Evolutionary conservation across 371 early-diverging fungal genomes (phyloP), one percentile per base, ranked within the genome.

Genomic region (Mucor irregularis): DNA sequence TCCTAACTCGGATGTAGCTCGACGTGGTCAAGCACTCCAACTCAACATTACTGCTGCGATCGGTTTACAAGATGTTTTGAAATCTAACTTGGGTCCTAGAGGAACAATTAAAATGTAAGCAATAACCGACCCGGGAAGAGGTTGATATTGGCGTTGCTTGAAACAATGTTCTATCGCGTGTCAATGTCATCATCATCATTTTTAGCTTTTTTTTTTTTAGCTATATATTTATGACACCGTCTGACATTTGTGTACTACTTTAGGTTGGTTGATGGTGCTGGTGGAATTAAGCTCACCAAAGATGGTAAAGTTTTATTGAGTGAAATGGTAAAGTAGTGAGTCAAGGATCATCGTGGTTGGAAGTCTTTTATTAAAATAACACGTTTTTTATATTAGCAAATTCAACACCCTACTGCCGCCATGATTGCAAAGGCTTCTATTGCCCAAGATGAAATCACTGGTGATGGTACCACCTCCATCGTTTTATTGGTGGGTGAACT

Each of bases 341-440:
- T 19, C 16, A 24, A 24, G 9, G 4, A 38, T 17, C n/a, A 38
- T 38, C n/a, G 39, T 38, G n/a, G 4, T 25, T 43, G 45, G n/a
- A n/a, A n/a, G n/a, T n/a, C n/a, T n/a, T n/a, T n/a, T n/a, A n/a
- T n/a, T n/a, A 44, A 43, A 30, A 16, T 42, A 56, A 53, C 50
- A 49, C 48, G 37, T 24, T 58, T 45, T 26, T n/a, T 46, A 49
- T 19, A 34, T 37, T 68, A 94, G 94, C 98, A 98, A 95, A 98
- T 99, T 75, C 97, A 97, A 85, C 97, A 99, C 80, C 99, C 99
- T 21, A 99, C 99, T 6, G 98, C 99, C 37, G 92, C 95, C 53
- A 96, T 99, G 93, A 97, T 99, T 67, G 99, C 99, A 25, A 91
- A 98, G 51, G 95, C 99, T 29, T 99, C 99, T 9, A 93, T 94